phyloP scores from a whole-genome alignment of 441 rosid genomes.

The Arabidopsis lyrata region DNA sequence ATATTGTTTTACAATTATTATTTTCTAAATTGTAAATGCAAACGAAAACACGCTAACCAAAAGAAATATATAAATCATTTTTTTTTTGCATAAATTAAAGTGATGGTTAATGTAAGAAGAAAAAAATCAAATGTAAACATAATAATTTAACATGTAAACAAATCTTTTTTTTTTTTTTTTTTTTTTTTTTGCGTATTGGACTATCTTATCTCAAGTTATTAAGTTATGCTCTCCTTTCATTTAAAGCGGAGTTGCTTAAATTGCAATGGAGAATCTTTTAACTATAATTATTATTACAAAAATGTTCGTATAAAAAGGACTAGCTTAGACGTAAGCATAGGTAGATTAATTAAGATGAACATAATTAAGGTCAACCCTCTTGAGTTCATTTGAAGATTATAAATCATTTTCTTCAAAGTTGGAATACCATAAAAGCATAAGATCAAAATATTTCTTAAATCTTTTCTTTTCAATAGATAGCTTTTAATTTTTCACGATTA shows the following conservation, averaged over 20 bases:
- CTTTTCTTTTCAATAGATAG: background rate
- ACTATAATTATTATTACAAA: slow-evolving; percentile 12
- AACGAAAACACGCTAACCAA: background rate
- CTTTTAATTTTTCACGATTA: background rate
- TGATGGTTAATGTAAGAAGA: slow-evolving; percentile 5
- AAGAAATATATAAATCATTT: background rate
- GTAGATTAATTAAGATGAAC: slow-evolving; percentile 2
- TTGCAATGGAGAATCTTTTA: slow-evolving; percentile 31
- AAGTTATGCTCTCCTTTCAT: slow-evolving; percentile 10
- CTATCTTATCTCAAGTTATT: background rate
- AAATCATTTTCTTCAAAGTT: slow-evolving; percentile 11
- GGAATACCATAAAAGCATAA: slow-evolving; percentile 9
- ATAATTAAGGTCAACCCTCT: slow-evolving; percentile 34
- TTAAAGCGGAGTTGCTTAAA: slow-evolving; percentile 35
- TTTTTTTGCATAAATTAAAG: background rate
- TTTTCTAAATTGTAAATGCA: background rate
- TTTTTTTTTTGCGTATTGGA: background rate
- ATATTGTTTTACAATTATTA: too few relatives aligned
- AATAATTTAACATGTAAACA: background rate
- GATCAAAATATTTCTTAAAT: background rate
- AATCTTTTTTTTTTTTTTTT: too few relatives aligned
- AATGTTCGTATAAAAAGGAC: background rate
- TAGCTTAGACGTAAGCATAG: slow-evolving; percentile 26
- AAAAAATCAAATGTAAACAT: background rate
- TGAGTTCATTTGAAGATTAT: slow-evolving; percentile 36